Conservation (phyloP, 2,329 filamentous ascomycete species). For the Gnomoniopsis smithogilvyi region DNA sequence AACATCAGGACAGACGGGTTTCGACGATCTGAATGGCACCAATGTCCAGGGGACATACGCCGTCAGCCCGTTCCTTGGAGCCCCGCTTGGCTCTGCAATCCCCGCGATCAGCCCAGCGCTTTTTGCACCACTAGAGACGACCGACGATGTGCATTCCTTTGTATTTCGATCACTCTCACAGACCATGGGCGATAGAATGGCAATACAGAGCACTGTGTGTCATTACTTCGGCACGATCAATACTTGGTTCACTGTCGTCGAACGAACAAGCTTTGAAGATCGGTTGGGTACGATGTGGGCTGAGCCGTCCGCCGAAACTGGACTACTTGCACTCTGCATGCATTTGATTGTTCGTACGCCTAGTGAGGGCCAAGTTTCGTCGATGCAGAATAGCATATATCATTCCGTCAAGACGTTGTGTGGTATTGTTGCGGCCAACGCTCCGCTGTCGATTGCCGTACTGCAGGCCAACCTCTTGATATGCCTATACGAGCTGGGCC, state of each 20-base stretch:
- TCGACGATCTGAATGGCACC: constrained; percentile 5
- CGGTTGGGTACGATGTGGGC: constrained; percentile 24
- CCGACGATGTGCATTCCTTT: constrained; percentile 25
- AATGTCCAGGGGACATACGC: constrained; percentile 13
- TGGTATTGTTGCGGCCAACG: constrained; percentile 24
- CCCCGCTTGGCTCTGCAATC: constrained; percentile 14
- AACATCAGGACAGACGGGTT: constrained; percentile 8
- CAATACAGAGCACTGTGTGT: constrained; percentile 22
- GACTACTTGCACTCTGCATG: constrained; percentile 26
- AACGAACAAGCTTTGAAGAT: constrained; percentile 22
- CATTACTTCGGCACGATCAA: constrained; percentile 26
- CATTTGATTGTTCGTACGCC: constrained; percentile 24
- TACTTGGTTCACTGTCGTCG: constrained; percentile 28
- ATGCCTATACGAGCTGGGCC: constrained; percentile 27
- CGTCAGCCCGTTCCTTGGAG: constrained; percentile 19
- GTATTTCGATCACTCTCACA: constrained; percentile 25
- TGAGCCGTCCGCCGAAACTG: constrained; percentile 25
- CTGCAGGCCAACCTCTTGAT: constrained; percentile 27
- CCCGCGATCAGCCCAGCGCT: constrained; percentile 21
- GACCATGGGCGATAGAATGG: constrained; percentile 21
- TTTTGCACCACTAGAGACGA: constrained; percentile 23
- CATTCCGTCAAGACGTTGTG: constrained; percentile 25
- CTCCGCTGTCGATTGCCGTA: constrained; percentile 22
- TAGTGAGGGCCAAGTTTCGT: constrained; percentile 16
- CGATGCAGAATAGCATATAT: constrained; percentile 25